Percentiles rank a stretch among this genome's conserved stretches.
phyloP scores from a whole-genome alignment of 2,329 filamentous ascomycete genomes.

The Cladosporium phlei region DNA sequence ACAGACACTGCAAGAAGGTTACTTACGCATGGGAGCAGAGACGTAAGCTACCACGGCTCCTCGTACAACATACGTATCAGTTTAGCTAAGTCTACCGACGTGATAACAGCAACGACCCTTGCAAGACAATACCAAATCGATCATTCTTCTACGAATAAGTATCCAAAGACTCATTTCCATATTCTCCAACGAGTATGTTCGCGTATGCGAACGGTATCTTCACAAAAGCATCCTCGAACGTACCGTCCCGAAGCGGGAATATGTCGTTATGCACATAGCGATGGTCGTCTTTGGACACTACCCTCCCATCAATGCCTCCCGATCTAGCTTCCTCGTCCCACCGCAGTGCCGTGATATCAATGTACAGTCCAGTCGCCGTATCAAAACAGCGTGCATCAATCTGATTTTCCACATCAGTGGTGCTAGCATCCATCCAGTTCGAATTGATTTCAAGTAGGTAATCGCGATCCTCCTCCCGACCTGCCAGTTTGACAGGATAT shows the following conservation, averaged over 20 bases:
- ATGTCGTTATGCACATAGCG: conserved; percentile 50
- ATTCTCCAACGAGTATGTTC: conserved; percentile 51
- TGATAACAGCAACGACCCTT: background rate
- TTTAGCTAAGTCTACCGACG: too few species aligned
- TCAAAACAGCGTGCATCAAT: conserved; percentile 61
- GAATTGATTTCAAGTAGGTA: conserved; percentile 59
- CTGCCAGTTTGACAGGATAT: conserved; percentile 36
- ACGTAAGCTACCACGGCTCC: too few species aligned
- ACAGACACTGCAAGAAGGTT: too few species aligned
- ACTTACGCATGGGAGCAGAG: too few species aligned
- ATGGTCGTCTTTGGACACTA: conserved; percentile 56
- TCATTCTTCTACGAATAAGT: background rate
- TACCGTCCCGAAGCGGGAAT: conserved; percentile 49
- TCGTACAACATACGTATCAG: too few species aligned
- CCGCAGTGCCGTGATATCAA: conserved; percentile 56
- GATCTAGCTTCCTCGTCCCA: conserved; percentile 38
- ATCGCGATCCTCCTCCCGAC: conserved; percentile 14
- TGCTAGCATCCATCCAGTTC: conserved; percentile 44
- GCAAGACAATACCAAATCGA: background rate
- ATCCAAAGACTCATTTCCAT: conserved; percentile 38
- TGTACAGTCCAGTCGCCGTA: conserved; percentile 54
- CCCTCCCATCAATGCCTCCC: conserved; percentile 34
- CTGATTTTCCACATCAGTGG: conserved; percentile 47
- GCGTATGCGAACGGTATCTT: conserved; percentile 55
- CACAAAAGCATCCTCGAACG: conserved; percentile 50